Evolutionary conservation across 2,329 filamentous ascomycete genomes (phyloP).

Genomic region (Aspergillus nomiae): DNA sequence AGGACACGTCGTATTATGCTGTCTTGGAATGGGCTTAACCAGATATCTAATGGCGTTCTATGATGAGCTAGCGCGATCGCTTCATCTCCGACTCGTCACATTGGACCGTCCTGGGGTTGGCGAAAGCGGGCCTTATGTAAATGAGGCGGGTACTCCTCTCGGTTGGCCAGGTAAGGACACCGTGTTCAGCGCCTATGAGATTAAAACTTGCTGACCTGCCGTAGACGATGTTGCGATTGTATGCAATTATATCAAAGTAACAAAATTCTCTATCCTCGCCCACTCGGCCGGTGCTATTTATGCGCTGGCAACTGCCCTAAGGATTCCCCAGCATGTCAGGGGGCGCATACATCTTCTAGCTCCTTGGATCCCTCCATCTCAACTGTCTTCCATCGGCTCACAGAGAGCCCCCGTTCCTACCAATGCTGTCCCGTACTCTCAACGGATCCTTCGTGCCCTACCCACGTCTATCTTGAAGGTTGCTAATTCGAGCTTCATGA

Average conservation of each 20-base stretch:
- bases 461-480: constrained; percentile 90
- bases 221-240: constrained; percentile 85
- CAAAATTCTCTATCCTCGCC: constrained; percentile 92
- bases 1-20: constrained; percentile 91
- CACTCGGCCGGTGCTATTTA: constrained; percentile 99
- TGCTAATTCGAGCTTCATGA: constrained; percentile 95
- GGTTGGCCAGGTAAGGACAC: constrained; percentile 80
- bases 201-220: constrained; percentile 10
- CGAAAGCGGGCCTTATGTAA: constrained; percentile 81
- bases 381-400: constrained; percentile 78
- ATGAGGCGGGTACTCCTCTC: constrained; percentile 80
- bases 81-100: constrained; percentile 88
- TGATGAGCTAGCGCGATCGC: constrained; percentile 85
- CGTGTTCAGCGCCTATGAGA: not conserved
- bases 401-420: constrained; percentile 74
- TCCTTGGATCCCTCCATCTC: constrained; percentile 89
- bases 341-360: constrained; percentile 92
- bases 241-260: constrained; percentile 87
- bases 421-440: constrained; percentile 85
- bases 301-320: constrained; percentile 87
- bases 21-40: constrained; percentile 96
- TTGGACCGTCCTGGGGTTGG: constrained; percentile 93
- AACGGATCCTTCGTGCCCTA: constrained; percentile 84
- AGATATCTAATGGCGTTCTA: constrained; percentile 97
- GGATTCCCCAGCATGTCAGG: constrained; percentile 94